These are phyloP conservation scores for Porpolomopsis calyptriformis DNA, from an alignment of 768 basidiomycete genomes.

Conservation along the genomic window DNA sequence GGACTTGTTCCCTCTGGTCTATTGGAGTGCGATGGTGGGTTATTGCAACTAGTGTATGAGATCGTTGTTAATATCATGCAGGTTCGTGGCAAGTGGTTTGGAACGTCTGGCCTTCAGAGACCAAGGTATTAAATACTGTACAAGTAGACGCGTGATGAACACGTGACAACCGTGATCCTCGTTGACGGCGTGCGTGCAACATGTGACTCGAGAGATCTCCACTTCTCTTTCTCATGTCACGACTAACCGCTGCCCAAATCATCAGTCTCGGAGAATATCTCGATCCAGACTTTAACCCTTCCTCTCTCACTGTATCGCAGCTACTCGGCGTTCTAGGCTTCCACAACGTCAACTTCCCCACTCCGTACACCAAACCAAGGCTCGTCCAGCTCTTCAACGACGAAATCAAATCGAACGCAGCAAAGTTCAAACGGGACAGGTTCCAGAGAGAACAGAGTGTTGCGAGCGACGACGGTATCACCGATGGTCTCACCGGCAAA, in stretches of 20 bases:
- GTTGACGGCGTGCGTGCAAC: too few species aligned
- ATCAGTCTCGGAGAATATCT: slow-evolving; percentile 71
- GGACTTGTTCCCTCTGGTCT: slow-evolving; percentile 64
- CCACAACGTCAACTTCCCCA: slow-evolving; percentile 66
- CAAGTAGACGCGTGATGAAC: too few species aligned
- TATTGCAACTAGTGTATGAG: slow-evolving; percentile 9
- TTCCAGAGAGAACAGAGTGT: slow-evolving; percentile 55
- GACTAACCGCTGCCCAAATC: slow-evolving; percentile 67
- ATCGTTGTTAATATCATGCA: slow-evolving; percentile 26
- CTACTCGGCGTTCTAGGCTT: slow-evolving; percentile 66
- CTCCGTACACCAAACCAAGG: slow-evolving; percentile 67
- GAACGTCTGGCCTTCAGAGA: slow-evolving; percentile 23
- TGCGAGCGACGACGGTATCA: slow-evolving; percentile 76
- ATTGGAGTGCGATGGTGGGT: slow-evolving; percentile 66
- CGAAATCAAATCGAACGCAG: slow-evolving; percentile 52
- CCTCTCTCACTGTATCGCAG: slow-evolving; percentile 68
- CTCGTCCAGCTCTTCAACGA: slow-evolving; percentile 70
- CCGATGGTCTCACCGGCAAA: slow-evolving; percentile 72
- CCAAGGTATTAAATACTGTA: slow-evolving; percentile 17
- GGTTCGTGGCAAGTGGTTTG: slow-evolving; percentile 39
- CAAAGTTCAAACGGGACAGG: slow-evolving; percentile 52
- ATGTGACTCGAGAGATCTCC: slow-evolving; percentile 6
- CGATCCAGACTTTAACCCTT: slow-evolving; percentile 65
- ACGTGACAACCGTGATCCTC: too few species aligned
- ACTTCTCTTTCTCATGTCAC: slow-evolving; percentile 43